Conservation (phyloP, 2,329 filamentous ascomycete species). For the Botryotinia narcissicola region DNA sequence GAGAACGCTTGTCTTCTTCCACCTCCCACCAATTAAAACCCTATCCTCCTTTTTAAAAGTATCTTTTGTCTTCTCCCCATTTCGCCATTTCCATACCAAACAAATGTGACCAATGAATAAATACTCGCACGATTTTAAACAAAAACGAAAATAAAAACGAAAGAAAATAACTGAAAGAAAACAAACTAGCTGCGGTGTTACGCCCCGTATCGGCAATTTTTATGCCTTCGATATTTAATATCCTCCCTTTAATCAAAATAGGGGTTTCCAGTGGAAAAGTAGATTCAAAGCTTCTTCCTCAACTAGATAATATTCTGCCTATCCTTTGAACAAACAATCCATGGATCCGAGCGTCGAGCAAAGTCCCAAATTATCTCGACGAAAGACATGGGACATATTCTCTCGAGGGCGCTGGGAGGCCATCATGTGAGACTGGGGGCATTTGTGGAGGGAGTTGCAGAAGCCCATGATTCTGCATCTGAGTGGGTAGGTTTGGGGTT, state of each 20-base stretch:
- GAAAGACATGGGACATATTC: slow-evolving; percentile 8
- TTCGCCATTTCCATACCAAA: background rate
- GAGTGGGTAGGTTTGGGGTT: background rate
- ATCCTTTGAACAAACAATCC: background rate
- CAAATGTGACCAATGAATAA: background rate
- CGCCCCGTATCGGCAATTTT: background rate
- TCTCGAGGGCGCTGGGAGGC: background rate
- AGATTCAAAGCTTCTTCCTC: too few species aligned
- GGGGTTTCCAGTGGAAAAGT: too few species aligned
- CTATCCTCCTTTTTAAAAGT: background rate
- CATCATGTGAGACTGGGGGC: background rate
- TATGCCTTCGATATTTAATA: background rate
- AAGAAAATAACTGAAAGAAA: background rate
- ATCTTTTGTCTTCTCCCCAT: slow-evolving; percentile 11
- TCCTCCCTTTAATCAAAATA: background rate
- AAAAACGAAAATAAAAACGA: background rate
- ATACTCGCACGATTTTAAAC: background rate
- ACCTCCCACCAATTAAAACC: background rate
- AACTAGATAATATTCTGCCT: too few species aligned
- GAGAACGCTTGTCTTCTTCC: background rate
- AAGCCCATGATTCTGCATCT: background rate
- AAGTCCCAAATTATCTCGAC: background rate
- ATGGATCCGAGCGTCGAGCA: background rate
- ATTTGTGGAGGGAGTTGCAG: background rate
- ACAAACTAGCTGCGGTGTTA: background rate